Evolutionary conservation across 352 stramenopile species (phyloP), one percentile per base, ranked within the genome.

Genomic region (Peronospora farinosa): DNA sequence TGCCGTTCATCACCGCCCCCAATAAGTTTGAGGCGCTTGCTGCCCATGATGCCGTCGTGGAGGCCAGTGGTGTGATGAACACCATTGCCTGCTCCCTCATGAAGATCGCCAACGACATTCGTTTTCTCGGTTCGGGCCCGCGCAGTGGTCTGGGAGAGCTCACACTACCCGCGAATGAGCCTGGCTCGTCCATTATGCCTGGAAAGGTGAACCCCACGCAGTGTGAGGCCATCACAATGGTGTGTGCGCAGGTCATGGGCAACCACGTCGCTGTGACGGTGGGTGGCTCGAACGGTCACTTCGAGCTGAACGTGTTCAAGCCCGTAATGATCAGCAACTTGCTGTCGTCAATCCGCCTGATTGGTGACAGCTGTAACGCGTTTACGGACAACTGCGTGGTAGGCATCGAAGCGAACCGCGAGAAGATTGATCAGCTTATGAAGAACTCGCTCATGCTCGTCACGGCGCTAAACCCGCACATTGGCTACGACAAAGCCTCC

Each of bases 221-320:
- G 69, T 97, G 88, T 66, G 95, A 98, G 62, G 92, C 95, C 17
- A 72, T 98, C 17, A 98, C 94, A 19, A 98, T 98, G 95, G 92
- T 97, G 35, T 97, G 88, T 60, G 91, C 92, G 40, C 76, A 88
- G 57, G 87, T 98, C 11, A 98, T 98, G 74, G 95, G 95, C 50
- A 98, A 98, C 75, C 81, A 98, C 72, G 80, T 92, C 1, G 74
- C 93, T 19, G 87, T 98, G 56, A 95, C 91, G 0, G 64, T 98
- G 12, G 90, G 87, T 47, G 93, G 93, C 30, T 83, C 84, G 36
- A 95, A 98, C 64, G 95, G 95, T 55, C 92, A 98, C 52, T 98
- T 98, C 63, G 92, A 98, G 70, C 75, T 98, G 16, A 98, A 98
- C 65, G 93, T 98, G 28, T 98, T 98, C 74, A 98, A 98, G 69